These are phyloP conservation scores for Hirschioporus abietinus DNA, from an alignment of 768 basidiomycete species.

Conservation along the genomic window DNA sequence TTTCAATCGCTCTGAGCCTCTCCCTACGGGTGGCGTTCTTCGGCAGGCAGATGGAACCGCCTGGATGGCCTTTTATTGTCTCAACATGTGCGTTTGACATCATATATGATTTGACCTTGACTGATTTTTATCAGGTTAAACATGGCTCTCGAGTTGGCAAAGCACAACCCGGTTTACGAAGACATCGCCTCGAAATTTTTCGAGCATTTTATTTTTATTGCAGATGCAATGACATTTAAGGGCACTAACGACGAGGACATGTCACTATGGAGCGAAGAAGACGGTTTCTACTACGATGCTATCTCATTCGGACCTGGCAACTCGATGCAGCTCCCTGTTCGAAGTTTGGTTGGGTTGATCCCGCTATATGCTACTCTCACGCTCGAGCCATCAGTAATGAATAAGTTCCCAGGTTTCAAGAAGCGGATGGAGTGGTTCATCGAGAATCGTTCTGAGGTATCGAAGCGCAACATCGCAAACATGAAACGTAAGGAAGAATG, in stretches of 20 bases:
- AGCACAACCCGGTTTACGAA: slow-evolving; percentile 96
- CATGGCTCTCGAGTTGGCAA: slow-evolving; percentile 95
- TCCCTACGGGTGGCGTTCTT: slow-evolving; percentile 89
- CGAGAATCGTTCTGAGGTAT: slow-evolving; percentile 83
- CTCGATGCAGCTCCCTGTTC: slow-evolving; percentile 87
- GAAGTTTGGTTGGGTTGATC: slow-evolving; percentile 95
- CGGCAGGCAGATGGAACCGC: slow-evolving; percentile 98
- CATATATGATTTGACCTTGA: slow-evolving; percentile 7
- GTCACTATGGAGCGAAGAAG: slow-evolving; percentile 92
- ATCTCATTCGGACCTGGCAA: slow-evolving; percentile 81
- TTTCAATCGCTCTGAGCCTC: slow-evolving; percentile 95
- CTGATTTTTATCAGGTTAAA: slow-evolving; percentile 58
- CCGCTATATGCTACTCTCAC: slow-evolving; percentile 94
- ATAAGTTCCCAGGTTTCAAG: slow-evolving; percentile 95
- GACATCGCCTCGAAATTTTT: slow-evolving; percentile 99
- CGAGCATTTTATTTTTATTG: slow-evolving; percentile 97
- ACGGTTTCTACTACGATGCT: slow-evolving; percentile 98
- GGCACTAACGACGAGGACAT: slow-evolving; percentile 64
- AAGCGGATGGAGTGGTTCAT: slow-evolving; percentile 99
- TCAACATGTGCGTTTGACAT: slow-evolving; percentile 72
- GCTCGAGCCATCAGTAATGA: slow-evolving; percentile 82
- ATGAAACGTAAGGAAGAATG: slow-evolving; percentile 62
- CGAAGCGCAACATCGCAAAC: slow-evolving; percentile 91
- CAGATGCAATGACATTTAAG: slow-evolving; percentile 96
- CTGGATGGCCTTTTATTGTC: slow-evolving; percentile 99